phyloP scores from a whole-genome alignment of 495 filamentous ascomycete species.

The Penicillium nucicola region DNA sequence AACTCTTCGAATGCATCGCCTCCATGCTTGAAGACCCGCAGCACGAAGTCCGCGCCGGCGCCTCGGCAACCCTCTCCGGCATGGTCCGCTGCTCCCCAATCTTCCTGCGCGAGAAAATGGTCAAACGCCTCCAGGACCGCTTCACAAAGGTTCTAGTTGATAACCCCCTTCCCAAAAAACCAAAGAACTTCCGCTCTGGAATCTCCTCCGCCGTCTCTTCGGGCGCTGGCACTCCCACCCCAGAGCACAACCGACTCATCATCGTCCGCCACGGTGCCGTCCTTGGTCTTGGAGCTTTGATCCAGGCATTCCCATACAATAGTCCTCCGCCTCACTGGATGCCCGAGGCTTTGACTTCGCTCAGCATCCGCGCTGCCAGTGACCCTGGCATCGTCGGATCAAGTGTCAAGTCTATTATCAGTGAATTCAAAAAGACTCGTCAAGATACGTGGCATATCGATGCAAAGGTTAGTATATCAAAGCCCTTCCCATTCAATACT shows the following conservation, averaged over 20 bases:
- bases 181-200: constrained; percentile 34
- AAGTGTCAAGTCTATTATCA: constrained; percentile 92
- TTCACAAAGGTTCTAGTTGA: constrained; percentile 73
- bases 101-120: constrained; percentile 69
- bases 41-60: constrained; percentile 91
- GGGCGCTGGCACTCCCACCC: constrained; percentile 73
- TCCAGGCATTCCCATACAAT: constrained; percentile 96
- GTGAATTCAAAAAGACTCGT: constrained; percentile 98
- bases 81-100: constrained; percentile 98
- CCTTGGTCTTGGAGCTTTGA: constrained; percentile 82
- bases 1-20: constrained; percentile 83
- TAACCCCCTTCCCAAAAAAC: constrained; percentile 84
- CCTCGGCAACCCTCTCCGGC: constrained; percentile 84
- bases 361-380: constrained; percentile 80
- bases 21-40: constrained; percentile 92
- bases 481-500: no score
- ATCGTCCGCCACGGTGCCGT: constrained; percentile 87
- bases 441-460: constrained; percentile 99
- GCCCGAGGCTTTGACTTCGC: constrained; percentile 82
- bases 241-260: constrained; percentile 76
- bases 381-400: constrained; percentile 94
- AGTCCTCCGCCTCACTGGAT: constrained; percentile 92
- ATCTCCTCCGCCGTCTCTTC: constrained; percentile 45
- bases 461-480: constrained; percentile 69
- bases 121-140: constrained; percentile 68